Conservation (phyloP, 148 eudicot genomes). For the Mesembryanthemum crystallinum region DNA sequence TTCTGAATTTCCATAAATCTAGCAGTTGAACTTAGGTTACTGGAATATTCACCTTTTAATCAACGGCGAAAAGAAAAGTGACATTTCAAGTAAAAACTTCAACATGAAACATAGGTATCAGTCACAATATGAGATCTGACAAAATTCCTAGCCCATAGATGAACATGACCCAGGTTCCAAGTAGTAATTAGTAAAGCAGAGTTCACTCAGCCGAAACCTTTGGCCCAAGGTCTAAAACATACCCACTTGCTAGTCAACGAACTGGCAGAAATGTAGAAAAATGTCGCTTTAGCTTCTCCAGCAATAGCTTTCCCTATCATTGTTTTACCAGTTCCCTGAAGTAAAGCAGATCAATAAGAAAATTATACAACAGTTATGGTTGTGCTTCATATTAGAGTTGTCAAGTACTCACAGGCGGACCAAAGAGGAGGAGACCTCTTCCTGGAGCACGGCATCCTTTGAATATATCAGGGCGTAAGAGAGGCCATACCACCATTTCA, state of each 20-base stretch:
- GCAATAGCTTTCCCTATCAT: constrained; percentile 99
- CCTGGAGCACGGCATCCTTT: constrained; percentile 99
- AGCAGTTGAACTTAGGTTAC: background rate
- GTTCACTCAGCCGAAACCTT: background rate
- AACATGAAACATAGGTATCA: background rate
- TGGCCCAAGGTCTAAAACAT: constrained; percentile 24
- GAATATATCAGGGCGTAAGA: constrained; percentile 94
- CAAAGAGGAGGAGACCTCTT: constrained; percentile 95
- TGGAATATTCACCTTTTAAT: too few species aligned
- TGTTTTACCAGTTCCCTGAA: constrained; percentile 93
- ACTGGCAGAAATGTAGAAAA: constrained; percentile 94
- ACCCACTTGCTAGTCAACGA: constrained; percentile 99
- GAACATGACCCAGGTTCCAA: background rate
- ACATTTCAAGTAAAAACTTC: too few species aligned
- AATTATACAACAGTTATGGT: background rate
- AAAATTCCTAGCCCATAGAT: background rate
- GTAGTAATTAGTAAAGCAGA: background rate
- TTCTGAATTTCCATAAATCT: background rate
- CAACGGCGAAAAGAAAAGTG: too few species aligned
- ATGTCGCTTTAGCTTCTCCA: constrained; percentile 96
- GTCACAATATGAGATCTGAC: background rate
- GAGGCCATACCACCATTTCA: constrained; percentile 98
- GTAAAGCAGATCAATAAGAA: constrained; percentile 14
- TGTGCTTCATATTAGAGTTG: constrained; percentile 3
- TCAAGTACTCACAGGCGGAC: constrained; percentile 80